Conservation (phyloP, 176 grass and related monocot species). For the Luzula sylvatica region DNA sequence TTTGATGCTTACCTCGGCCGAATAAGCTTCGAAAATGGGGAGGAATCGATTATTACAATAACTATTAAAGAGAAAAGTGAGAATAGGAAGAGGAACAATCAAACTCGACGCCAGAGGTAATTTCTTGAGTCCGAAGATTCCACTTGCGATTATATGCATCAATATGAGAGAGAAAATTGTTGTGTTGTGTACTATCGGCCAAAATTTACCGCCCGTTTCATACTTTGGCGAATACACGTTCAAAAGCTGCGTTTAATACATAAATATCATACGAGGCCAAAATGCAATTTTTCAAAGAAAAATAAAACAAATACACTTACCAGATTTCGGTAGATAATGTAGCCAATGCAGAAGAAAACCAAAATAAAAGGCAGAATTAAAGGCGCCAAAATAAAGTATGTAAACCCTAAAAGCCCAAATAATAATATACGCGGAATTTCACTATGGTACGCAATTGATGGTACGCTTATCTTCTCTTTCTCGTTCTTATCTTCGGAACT, state of each 20-base stretch:
- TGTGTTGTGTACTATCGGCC: conserved; percentile 64
- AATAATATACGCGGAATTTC: conserved; percentile 90
- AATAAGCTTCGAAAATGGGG: conserved; percentile 66
- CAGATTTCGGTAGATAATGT: conserved; percentile 89
- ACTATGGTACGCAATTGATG: conserved; percentile 76
- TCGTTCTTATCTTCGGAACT: conserved; percentile 48
- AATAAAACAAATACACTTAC: conserved; percentile 34
- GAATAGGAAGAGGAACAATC: conserved; percentile 54
- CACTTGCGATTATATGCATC: conserved; percentile 71
- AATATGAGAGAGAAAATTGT: conserved; percentile 83
- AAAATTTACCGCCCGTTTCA: conserved; percentile 91
- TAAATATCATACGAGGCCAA: too few relatives aligned
- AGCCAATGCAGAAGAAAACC: conserved; percentile 86
- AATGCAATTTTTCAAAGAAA: background rate
- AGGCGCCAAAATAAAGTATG: conserved; percentile 79
- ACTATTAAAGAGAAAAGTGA: conserved; percentile 75
- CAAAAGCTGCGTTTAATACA: conserved; percentile 57
- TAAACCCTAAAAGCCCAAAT: conserved; percentile 75
- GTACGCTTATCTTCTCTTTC: conserved; percentile 18
- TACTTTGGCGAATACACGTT: conserved; percentile 81
- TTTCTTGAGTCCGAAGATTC: conserved; percentile 84
- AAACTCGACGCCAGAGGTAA: conserved; percentile 68
- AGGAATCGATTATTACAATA: conserved; percentile 86
- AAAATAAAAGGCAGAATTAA: conserved; percentile 86
- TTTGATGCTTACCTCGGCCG: conserved; percentile 50